Conservation (phyloP, 306 rosid genomes). For the Malus sylvestris region DNA sequence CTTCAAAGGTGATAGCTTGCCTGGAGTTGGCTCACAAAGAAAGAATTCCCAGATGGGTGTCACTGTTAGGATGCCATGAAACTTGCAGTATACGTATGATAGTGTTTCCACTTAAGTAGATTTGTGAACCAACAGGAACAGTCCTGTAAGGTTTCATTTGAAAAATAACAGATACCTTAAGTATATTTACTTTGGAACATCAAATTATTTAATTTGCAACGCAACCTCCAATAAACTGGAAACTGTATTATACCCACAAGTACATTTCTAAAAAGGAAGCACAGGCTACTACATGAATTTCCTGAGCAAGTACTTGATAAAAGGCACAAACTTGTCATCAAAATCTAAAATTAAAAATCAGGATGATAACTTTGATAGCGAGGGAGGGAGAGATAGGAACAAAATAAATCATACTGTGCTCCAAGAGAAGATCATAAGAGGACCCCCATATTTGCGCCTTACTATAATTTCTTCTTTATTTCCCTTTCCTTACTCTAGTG, state of each 20-base stretch:
- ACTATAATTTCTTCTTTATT: not conserved
- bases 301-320: not conserved
- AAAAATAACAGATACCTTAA: not conserved
- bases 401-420: not conserved
- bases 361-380: not conserved
- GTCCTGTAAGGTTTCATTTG: constrained; percentile 46
- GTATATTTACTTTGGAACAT: no score
- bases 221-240: no score
- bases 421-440: not conserved
- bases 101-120: constrained; percentile 39
- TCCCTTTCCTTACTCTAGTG: not conserved
- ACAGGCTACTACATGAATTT: constrained; percentile 1
- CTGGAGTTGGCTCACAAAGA: constrained; percentile 64
- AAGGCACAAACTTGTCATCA: not conserved
- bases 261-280: no score
- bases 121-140: constrained; percentile 52
- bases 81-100: not conserved
- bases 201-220: no score
- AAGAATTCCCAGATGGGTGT: constrained; percentile 79
- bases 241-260: no score
- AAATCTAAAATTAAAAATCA: not conserved
- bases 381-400: not conserved
- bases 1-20: constrained; percentile 29
- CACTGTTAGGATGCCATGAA: constrained; percentile 73
- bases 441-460: not conserved